phyloP scores from a whole-genome alignment of 2,329 filamentous ascomycete genomes.

The Hypoxylon sp. region DNA sequence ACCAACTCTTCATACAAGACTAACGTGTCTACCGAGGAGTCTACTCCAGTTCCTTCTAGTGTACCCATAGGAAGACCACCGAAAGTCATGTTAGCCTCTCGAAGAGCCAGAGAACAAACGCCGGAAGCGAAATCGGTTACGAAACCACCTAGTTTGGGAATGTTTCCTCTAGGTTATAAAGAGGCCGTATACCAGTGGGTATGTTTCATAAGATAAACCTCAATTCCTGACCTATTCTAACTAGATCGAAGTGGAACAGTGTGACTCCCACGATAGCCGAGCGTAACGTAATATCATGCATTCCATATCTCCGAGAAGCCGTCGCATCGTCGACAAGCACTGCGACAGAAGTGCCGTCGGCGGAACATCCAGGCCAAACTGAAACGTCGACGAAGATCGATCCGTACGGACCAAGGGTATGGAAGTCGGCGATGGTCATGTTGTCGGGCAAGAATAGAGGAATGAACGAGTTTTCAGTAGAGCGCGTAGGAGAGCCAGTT shows the following conservation, averaged over 20 bases:
- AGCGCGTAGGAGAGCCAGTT: conserved; percentile 81
- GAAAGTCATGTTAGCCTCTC: conserved; percentile 62
- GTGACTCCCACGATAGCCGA: conserved; percentile 87
- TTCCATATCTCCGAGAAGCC: conserved; percentile 85
- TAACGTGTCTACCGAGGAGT: conserved; percentile 51
- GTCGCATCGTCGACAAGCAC: conserved; percentile 64
- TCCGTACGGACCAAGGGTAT: conserved; percentile 86
- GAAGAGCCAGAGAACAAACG: conserved; percentile 57
- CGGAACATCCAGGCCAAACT: conserved; percentile 57
- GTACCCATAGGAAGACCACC: conserved; percentile 51
- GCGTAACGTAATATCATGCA: conserved; percentile 85
- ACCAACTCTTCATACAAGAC: conserved; percentile 31
- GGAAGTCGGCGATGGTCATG: conserved; percentile 87
- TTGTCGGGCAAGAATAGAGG: conserved; percentile 88
- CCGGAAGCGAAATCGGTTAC: conserved; percentile 46
- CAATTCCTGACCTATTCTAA: conserved; percentile 29
- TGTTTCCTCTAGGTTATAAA: conserved; percentile 91
- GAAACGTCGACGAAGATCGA: conserved; percentile 70
- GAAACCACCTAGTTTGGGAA: conserved; percentile 56
- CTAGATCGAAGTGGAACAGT: conserved; percentile 77
- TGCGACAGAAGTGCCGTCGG: conserved; percentile 49
- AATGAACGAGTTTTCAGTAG: conserved; percentile 93
- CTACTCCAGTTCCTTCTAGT: conserved; percentile 43
- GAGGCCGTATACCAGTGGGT: conserved; percentile 94
- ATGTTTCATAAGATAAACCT: conserved; percentile 53